Percentiles rank a stretch among this genome's conserved stretches.
Conservation (phyloP, 2,329 filamentous ascomycete genomes). For the Talaromyces sp. region DNA sequence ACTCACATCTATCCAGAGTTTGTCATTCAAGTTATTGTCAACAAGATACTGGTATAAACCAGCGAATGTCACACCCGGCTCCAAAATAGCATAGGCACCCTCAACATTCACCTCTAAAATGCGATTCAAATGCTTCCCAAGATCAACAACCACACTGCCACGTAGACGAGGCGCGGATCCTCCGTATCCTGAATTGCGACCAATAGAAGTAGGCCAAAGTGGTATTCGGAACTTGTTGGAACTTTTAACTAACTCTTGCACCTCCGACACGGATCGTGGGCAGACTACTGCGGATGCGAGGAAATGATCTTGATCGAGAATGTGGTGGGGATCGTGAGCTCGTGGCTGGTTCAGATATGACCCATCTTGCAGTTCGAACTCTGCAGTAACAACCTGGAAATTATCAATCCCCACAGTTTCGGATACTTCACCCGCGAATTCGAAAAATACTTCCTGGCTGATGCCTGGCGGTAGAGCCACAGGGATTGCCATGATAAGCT, state of each 20-base stretch:
- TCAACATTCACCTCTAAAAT: slow-evolving; percentile 14
- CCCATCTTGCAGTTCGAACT: no score
- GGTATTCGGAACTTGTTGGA: slow-evolving; percentile 7
- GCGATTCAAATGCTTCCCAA: slow-evolving; percentile 11
- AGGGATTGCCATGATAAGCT: no score
- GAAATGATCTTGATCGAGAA: slow-evolving; percentile 7
- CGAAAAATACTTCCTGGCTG: no score
- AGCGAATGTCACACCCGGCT: slow-evolving; percentile 14
- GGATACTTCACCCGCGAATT: no score
- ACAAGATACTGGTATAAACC: slow-evolving; percentile 12
- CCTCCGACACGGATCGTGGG: slow-evolving; percentile 8
- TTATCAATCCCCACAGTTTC: no score
- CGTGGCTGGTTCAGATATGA: no score
- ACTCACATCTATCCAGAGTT: slow-evolving; percentile 17
- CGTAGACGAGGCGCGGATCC: slow-evolving; percentile 14
- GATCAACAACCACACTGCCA: slow-evolving; percentile 11
- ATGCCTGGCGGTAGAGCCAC: no score
- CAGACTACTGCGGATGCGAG: slow-evolving; percentile 15
- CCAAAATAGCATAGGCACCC: slow-evolving; percentile 11
- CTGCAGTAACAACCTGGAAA: no score
- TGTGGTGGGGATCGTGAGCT: slow-evolving; percentile 15
- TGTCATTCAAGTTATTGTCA: slow-evolving; percentile 1
- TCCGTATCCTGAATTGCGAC: slow-evolving; percentile 15
- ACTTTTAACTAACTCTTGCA: slow-evolving; percentile 7
- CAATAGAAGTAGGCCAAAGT: slow-evolving; percentile 14